Evolutionary conservation across 306 rosid genomes (phyloP).

Genomic region (Senna tora): DNA sequence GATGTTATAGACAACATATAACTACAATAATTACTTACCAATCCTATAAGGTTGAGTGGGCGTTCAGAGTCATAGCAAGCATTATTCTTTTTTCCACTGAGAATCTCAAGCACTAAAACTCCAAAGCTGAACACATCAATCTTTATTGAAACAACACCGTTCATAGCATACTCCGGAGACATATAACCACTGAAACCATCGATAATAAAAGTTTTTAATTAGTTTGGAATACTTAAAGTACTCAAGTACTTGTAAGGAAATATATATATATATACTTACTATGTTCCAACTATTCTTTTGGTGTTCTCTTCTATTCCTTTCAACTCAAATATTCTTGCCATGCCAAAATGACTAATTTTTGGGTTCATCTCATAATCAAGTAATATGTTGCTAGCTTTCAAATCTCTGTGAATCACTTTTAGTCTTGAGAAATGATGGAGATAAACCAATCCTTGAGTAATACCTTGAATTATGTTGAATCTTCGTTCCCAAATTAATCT

Average conservation of each 20-base stretch:
- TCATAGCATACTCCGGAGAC: conserved; percentile 36
- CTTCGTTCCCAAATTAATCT: conserved; percentile 41
- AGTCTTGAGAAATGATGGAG: conserved; percentile 52
- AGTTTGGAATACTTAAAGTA: no score
- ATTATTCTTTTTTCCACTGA: conserved; percentile 16
- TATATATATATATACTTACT: conserved; percentile 28
- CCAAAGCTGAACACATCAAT: conserved; percentile 44
- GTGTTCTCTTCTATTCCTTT: conserved; percentile 38
- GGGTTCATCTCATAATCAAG: conserved; percentile 48
- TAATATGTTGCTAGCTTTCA: conserved; percentile 47
- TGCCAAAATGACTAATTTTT: conserved; percentile 46
- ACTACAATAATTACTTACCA: conserved; percentile 30
- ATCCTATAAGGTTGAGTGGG: conserved; percentile 22
- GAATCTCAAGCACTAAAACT: conserved; percentile 35
- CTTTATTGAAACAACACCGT: conserved; percentile 34
- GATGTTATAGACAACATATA: background rate
- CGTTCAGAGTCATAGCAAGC: background rate
- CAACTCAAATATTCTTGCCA: conserved; percentile 44
- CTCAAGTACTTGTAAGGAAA: no score
- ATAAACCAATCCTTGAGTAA: conserved; percentile 50
- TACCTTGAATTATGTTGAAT: conserved; percentile 42
- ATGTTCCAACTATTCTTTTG: conserved; percentile 40
- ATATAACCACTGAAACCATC: conserved; percentile 32
- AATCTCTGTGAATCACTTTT: conserved; percentile 43
- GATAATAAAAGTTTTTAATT: no score